Evolutionary conservation across 257 asterid genomes (phyloP).

Genomic region (Marsdenia floribunda): DNA sequence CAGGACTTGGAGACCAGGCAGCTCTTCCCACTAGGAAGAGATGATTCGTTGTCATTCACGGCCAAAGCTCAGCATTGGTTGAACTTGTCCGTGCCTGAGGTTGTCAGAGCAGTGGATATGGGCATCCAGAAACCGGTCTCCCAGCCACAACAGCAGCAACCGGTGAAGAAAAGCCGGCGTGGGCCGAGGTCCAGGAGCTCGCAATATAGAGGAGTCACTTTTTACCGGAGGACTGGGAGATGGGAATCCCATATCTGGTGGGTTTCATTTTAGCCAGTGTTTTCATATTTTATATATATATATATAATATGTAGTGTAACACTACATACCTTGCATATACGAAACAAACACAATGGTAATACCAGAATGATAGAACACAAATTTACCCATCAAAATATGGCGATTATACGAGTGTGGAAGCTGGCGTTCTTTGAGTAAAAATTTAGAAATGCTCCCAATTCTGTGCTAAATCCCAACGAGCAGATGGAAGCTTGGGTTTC

Average conservation of each 20-base stretch:
- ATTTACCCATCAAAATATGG: neutral
- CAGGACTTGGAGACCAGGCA: slow-evolving; percentile 31
- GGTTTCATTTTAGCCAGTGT: neutral
- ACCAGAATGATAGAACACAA: neutral
- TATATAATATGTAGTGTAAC: neutral
- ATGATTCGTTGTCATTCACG: slow-evolving; percentile 3
- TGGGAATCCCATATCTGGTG: slow-evolving; percentile 99
- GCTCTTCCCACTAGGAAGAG: slow-evolving; percentile 45
- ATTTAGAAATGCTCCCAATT: neutral
- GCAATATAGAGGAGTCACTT: slow-evolving; percentile 95
- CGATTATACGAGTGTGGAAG: neutral
- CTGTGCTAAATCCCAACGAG: neutral
- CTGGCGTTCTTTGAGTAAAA: neutral
- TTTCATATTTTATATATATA: neutral
- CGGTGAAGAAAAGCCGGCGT: slow-evolving; percentile 74
- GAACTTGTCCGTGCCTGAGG: slow-evolving; percentile 62
- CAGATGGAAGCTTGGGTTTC: neutral
- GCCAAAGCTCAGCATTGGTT: slow-evolving; percentile 44
- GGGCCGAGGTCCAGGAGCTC: slow-evolving; percentile 97
- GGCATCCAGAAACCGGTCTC: slow-evolving; percentile 27
- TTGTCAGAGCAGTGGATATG: slow-evolving; percentile 17
- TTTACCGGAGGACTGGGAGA: slow-evolving; percentile 92
- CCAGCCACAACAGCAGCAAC: slow-evolving; percentile 18
- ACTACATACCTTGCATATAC: neutral
- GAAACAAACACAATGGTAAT: neutral